phyloP scores from a whole-genome alignment of 768 basidiomycete genomes.

The Russula emetica region DNA sequence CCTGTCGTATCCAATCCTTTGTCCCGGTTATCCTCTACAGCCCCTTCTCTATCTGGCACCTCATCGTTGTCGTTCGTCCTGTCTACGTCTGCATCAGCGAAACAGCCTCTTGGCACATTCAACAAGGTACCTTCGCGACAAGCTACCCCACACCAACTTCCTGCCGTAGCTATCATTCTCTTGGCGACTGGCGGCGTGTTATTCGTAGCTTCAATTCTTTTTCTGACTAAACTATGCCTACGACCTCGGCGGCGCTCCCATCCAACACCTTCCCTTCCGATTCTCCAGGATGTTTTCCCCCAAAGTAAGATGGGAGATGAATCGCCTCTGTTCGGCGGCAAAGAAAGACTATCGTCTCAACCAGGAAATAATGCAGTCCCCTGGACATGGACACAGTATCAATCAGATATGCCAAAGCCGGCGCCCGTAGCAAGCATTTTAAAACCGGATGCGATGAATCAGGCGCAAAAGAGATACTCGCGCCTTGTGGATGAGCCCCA shows the following conservation, averaged over 20 bases:
- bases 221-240: slow-evolving; percentile 46
- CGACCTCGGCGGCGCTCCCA: slow-evolving; percentile 50
- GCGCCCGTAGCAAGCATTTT: background rate
- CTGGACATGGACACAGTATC: slow-evolving; percentile 45
- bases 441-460: background rate
- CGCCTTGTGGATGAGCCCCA: slow-evolving; percentile 6
- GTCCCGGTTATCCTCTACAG: background rate
- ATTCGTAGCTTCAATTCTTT: slow-evolving; percentile 45
- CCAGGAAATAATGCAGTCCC: slow-evolving; percentile 42
- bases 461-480: slow-evolving; percentile 14
- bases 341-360: slow-evolving; percentile 50
- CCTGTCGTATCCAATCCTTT: background rate
- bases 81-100: slow-evolving; percentile 16
- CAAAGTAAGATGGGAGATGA: slow-evolving; percentile 51
- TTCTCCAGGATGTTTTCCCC: slow-evolving; percentile 53
- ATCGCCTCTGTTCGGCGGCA: slow-evolving; percentile 76
- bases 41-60: slow-evolving; percentile 6
- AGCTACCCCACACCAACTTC: slow-evolving; percentile 37
- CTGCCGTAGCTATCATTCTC: slow-evolving; percentile 48
- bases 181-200: slow-evolving; percentile 51
- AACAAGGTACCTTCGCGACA: slow-evolving; percentile 16
- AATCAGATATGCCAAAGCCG: slow-evolving; percentile 27
- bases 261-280: slow-evolving; percentile 71
- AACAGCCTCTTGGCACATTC: slow-evolving; percentile 19
- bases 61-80: background rate